A percentile compares a stretch with the other conserved stretches of the same genome.
Evolutionary conservation across 345 rosid species (phyloP).

Genomic region (Mallotus nudiflorus): DNA sequence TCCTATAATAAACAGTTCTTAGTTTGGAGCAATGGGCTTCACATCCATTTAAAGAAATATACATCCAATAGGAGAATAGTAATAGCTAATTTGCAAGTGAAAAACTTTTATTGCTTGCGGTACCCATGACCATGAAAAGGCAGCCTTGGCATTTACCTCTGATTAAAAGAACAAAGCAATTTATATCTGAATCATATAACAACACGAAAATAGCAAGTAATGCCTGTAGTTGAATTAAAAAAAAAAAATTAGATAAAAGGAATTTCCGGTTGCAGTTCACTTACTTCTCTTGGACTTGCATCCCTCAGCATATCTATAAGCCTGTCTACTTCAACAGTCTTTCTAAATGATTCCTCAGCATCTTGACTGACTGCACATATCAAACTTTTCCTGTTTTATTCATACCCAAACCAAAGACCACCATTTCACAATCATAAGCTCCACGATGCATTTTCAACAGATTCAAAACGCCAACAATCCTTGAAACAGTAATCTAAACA

Average conservation of each 20-base stretch:
- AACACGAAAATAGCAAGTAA: not conserved
- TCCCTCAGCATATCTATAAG: slow-evolving; percentile 75
- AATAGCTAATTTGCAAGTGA: not conserved
- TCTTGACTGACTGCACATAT: slow-evolving; percentile 76
- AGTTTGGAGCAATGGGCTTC: not conserved
- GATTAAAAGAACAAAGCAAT: not conserved
- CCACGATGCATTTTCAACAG: not conserved
- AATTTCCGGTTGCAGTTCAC: slow-evolving; percentile 5
- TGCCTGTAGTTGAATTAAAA: not conserved
- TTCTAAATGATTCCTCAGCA: slow-evolving; percentile 85
- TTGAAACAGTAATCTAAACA: not conserved
- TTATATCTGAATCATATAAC: not conserved
- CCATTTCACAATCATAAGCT: slow-evolving; percentile 43
- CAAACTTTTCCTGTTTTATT: slow-evolving; percentile 89
- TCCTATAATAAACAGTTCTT: not conserved
- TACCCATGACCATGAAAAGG: not conserved
- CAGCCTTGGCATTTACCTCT: not conserved
- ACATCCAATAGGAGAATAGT: not conserved
- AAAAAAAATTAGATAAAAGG: not conserved
- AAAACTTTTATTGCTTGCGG: not conserved
- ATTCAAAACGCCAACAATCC: not conserved
- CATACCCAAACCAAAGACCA: slow-evolving; percentile 48
- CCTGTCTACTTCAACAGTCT: slow-evolving; percentile 80
- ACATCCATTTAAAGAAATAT: slow-evolving; percentile 1
- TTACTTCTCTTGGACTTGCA: slow-evolving; percentile 74